A percentile compares a stretch with the other conserved stretches of the same genome.
phyloP scores from a whole-genome alignment of 768 basidiomycete species.

The Trametopsis cervina region DNA sequence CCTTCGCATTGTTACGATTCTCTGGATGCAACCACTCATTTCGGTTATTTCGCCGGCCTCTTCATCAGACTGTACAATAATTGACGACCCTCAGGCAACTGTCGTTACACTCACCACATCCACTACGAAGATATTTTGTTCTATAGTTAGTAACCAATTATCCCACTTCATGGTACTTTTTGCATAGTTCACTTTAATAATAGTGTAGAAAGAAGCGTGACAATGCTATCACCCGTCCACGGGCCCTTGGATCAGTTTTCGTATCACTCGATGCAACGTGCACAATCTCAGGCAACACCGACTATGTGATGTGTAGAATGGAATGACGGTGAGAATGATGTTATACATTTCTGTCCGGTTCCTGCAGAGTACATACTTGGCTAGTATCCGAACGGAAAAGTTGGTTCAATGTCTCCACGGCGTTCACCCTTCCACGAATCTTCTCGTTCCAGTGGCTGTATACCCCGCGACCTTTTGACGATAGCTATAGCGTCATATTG shows the following conservation, averaged over 20 bases:
- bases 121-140: slow-evolving; percentile 4
- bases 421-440: slow-evolving; percentile 13
- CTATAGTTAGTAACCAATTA: slow-evolving; percentile 1
- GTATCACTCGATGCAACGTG: too few species aligned
- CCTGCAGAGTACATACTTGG: too few species aligned
- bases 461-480: slow-evolving; percentile 16
- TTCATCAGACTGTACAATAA: background rate
- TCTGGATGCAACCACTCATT: slow-evolving; percentile 6
- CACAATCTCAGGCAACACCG: too few species aligned
- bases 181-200: slow-evolving; percentile 1
- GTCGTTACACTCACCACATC: background rate
- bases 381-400: slow-evolving; percentile 19
- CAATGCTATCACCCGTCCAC: too few species aligned
- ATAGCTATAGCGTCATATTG: slow-evolving; percentile 23
- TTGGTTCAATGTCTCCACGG: slow-evolving; percentile 12
- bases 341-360: too few species aligned
- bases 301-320: too few species aligned
- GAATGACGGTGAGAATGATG: too few species aligned
- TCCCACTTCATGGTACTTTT: background rate
- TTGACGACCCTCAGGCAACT: background rate
- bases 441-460: slow-evolving; percentile 18
- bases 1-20: slow-evolving; percentile 9
- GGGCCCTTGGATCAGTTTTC: too few species aligned
- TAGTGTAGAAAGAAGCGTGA: slow-evolving; percentile 5
- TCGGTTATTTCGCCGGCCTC: background rate